These are phyloP conservation scores for Blastocystis sp. DNA, from an alignment of 352 stramenopile species.

Conservation along the genomic window DNA sequence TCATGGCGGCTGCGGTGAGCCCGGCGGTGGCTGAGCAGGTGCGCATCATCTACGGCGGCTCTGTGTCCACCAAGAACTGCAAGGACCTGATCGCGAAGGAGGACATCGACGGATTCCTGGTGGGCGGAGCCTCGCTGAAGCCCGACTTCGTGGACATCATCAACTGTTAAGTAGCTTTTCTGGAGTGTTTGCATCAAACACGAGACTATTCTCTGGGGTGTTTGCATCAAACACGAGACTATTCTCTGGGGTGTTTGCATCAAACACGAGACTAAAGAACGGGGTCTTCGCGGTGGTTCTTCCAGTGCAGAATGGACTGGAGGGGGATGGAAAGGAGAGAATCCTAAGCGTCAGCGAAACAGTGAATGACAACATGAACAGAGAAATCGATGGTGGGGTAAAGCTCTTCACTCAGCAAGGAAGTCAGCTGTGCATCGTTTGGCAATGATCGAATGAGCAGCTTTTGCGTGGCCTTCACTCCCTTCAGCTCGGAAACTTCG, in stretches of 20 bases:
- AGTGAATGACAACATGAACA: neutral
- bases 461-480: neutral
- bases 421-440: neutral
- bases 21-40: constrained; percentile 76
- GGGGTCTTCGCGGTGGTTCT: neutral
- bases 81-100: constrained; percentile 81
- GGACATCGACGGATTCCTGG: constrained; percentile 88
- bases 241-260: neutral
- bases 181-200: constrained; percentile 50
- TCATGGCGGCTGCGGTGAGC: constrained; percentile 79
- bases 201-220: too few relatives aligned
- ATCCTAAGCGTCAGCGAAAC: neutral
- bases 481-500: neutral
- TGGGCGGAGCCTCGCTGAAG: too few relatives aligned
- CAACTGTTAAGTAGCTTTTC: constrained; percentile 72
- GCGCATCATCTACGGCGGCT: too few relatives aligned
- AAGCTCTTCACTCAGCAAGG: constrained; percentile 5
- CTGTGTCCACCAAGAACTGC: constrained; percentile 86
- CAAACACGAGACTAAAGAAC: constrained; percentile 31
- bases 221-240: neutral
- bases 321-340: constrained; percentile 2
- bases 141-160: constrained; percentile 84
- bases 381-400: constrained; percentile 2
- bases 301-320: constrained; percentile 32
- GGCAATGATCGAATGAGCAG: constrained; percentile 14